Evolutionary conservation across 768 basidiomycete species (phyloP), one percentile per base, ranked within the genome.

Genomic region (Podaxis sp.): DNA sequence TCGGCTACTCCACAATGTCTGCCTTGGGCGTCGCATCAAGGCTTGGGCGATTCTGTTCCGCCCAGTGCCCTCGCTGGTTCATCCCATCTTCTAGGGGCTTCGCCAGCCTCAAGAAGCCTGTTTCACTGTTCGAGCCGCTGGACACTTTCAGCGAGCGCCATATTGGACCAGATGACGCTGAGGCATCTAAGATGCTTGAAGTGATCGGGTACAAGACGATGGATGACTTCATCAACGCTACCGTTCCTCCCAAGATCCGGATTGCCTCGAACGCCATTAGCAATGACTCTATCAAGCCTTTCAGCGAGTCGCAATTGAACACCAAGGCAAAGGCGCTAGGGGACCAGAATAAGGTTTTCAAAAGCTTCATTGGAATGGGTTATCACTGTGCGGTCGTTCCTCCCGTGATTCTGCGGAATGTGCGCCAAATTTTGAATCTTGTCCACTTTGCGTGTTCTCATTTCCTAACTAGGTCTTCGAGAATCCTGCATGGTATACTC

Each of bases 401-500:
- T n/a, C 91, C 93, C 7, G 94, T 97, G 55, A 94, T 97, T 74
- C 81, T 96, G 68, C 89, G 96, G 65, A 97, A 96, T 66, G 93
- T 95, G 62, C 56, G 73, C 68, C 22, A 28, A 46, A 46, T 49
- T 4, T 37, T 41, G 30, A 44, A 30, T 40, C 53, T 12, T 56
- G 84, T 30, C 30, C 22, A 40, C 37, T 60, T 56, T n/a, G 49
- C 49, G 15, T 54, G 37, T 56, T 54, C 12, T 65, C 51, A 24
- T 57, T 13, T 17, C 55, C 55, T 56, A 30, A 61, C 2, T 60
- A 93, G 92, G 79, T 93, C 64, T 87, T 90, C 80, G 96, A 99
- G 76, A 99, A 96, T 71, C 96, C 95, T 28, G 93, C 91, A 3
- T 99, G 96, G 96, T 99, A 98, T 75, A 98, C 96, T 5, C 93